phyloP scores from a whole-genome alignment of 495 filamentous ascomycete species.

The Platismatia glauca region DNA sequence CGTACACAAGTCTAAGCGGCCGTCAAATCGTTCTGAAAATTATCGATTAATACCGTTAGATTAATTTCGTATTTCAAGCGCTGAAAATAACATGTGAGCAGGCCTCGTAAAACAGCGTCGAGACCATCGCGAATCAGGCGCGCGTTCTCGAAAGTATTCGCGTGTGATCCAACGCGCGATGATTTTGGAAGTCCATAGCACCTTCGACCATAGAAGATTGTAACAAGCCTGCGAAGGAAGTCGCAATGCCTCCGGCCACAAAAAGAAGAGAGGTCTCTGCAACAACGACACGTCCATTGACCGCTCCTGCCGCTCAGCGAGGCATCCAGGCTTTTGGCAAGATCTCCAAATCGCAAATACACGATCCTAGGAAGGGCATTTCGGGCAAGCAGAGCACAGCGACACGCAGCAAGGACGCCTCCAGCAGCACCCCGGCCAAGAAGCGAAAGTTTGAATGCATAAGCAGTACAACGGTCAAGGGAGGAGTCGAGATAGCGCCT shows the following conservation, averaged over 20 bases:
- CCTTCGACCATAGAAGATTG: neutral
- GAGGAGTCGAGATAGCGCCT: neutral
- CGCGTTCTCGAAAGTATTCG: too few species aligned
- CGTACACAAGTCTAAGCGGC: too few species aligned
- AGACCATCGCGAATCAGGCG: too few species aligned
- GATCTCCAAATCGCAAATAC: conserved; percentile 22
- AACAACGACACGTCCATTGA: neutral
- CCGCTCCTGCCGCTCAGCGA: conserved; percentile 12
- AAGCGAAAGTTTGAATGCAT: conserved; percentile 16
- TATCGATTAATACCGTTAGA: too few species aligned
- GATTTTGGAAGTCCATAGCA: neutral
- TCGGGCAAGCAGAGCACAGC: neutral
- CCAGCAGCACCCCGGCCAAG: neutral
- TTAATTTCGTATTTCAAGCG: too few species aligned
- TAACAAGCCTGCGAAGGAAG: conserved; percentile 14
- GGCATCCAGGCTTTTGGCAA: conserved; percentile 23
- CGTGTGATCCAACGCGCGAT: neutral
- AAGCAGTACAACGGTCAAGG: neutral
- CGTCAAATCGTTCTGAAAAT: too few species aligned
- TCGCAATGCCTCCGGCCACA: conserved; percentile 21
- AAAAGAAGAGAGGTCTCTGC: conserved; percentile 15
- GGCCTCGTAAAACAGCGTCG: too few species aligned
- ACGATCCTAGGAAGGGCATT: conserved; percentile 8
- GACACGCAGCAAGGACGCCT: neutral
- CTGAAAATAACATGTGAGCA: too few species aligned